Percentiles rank a stretch among this genome's conserved stretches.
Evolutionary conservation across 1,284 basidiomycete genomes (phyloP).

Genomic region (Fomes fomentarius): DNA sequence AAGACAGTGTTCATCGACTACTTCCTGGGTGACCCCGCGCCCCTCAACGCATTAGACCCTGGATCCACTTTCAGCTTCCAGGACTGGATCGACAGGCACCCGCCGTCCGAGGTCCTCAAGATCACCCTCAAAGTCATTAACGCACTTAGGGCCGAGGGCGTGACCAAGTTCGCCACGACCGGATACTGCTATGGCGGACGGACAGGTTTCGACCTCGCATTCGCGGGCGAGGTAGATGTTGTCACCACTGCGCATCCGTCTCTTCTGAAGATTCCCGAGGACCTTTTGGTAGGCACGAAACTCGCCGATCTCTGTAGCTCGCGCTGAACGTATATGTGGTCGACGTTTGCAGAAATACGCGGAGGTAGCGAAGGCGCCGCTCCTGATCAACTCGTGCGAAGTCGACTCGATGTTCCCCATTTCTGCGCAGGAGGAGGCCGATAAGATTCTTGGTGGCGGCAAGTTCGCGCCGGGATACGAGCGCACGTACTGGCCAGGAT

Average conservation of each 20-base stretch:
- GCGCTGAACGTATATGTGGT: too few relatives aligned
- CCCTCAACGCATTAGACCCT: slow-evolving; percentile 41
- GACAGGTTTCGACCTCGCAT: slow-evolving; percentile 62
- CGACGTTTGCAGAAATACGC: slow-evolving; percentile 33
- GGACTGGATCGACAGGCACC: slow-evolving; percentile 56
- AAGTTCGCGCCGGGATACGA: slow-evolving; percentile 43
- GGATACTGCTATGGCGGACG: slow-evolving; percentile 76
- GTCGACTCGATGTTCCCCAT: slow-evolving; percentile 38
- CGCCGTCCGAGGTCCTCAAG: slow-evolving; percentile 47
- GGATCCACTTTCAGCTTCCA: slow-evolving; percentile 42
- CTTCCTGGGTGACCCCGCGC: slow-evolving; percentile 60
- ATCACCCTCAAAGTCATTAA: slow-evolving; percentile 58
- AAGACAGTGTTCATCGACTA: slow-evolving; percentile 63
- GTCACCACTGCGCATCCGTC: slow-evolving; percentile 71
- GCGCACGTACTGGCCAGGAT: slow-evolving; percentile 46
- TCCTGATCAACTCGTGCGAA: slow-evolving; percentile 49
- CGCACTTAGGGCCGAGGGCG: slow-evolving; percentile 58
- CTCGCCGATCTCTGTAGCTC: too few relatives aligned
- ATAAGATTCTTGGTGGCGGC: slow-evolving; percentile 44
- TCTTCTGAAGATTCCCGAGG: slow-evolving; percentile 59
- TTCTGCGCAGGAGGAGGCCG: slow-evolving; percentile 35
- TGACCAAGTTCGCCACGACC: slow-evolving; percentile 60
- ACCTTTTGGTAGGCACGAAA: slow-evolving; percentile 50
- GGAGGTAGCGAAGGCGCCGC: slow-evolving; percentile 36
- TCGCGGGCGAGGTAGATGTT: slow-evolving; percentile 58